A percentile compares a stretch with the other conserved stretches of the same genome.
Evolutionary conservation across 2,329 filamentous ascomycete genomes (phyloP).

Genomic region (Teratosphaeria epicoccoides): DNA sequence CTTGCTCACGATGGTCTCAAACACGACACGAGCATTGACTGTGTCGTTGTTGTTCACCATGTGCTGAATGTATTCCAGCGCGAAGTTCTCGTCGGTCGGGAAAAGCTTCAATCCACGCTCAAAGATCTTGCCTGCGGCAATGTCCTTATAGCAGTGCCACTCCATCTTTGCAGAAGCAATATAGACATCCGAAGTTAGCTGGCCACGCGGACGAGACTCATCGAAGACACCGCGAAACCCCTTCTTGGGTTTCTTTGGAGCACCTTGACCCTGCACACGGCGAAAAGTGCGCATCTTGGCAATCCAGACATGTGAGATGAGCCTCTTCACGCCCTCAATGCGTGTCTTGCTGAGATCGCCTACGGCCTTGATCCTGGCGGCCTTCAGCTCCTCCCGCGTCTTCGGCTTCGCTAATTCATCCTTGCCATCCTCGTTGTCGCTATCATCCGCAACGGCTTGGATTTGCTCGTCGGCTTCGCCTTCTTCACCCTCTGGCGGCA

Average conservation of each 20-base stretch:
- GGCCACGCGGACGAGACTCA: constrained; percentile 76
- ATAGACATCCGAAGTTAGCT: constrained; percentile 89
- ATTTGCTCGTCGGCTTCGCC: constrained; percentile 15
- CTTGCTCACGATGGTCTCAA: constrained; percentile 83
- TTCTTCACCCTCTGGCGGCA: constrained; percentile 30
- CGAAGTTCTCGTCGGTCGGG: constrained; percentile 84
- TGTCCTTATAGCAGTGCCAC: constrained; percentile 90
- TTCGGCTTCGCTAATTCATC: constrained; percentile 40
- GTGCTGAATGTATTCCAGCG: constrained; percentile 92
- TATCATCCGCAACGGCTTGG: constrained; percentile 24
- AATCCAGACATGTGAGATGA: constrained; percentile 90
- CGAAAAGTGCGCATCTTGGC: constrained; percentile 88
- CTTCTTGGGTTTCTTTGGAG: constrained; percentile 42
- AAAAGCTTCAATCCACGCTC: constrained; percentile 90
- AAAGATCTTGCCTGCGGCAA: constrained; percentile 87
- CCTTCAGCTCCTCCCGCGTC: constrained; percentile 41
- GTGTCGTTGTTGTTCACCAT: constrained; percentile 88
- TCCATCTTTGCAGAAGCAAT: constrained; percentile 88
- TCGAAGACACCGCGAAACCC: constrained; percentile 82
- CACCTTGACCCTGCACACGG: constrained; percentile 74
- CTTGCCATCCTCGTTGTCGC: constrained; percentile 27
- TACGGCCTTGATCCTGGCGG: constrained; percentile 46
- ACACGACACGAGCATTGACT: constrained; percentile 82
- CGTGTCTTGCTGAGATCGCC: constrained; percentile 61
- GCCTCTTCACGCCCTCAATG: constrained; percentile 65